Evolutionary conservation across 1,139 yeast species (phyloP).

Genomic region (Meyerozyma smithsonii): DNA sequence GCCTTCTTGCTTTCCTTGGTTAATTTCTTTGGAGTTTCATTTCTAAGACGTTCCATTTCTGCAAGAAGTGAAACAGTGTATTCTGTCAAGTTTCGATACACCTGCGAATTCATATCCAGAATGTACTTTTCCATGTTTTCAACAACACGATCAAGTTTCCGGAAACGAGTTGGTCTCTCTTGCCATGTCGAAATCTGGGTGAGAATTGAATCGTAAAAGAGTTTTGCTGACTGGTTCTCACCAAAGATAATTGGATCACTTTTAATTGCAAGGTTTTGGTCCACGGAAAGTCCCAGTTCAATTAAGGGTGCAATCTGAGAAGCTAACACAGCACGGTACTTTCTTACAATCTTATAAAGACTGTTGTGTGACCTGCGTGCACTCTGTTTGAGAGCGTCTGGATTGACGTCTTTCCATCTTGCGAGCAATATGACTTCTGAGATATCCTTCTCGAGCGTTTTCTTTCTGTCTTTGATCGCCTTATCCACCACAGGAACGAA

Average conservation of each 20-base stretch:
- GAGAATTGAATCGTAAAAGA: slow-evolving; percentile 4
- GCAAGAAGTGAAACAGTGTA: slow-evolving; percentile 51
- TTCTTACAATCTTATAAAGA: slow-evolving; percentile 78
- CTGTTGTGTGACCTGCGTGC: slow-evolving; percentile 83
- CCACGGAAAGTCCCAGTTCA: slow-evolving; percentile 50
- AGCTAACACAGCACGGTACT: slow-evolving; percentile 64
- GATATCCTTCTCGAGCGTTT: slow-evolving; percentile 68
- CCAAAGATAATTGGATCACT: too few species aligned
- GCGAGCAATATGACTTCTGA: slow-evolving; percentile 83
- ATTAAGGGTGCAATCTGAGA: slow-evolving; percentile 52
- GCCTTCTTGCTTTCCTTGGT: slow-evolving; percentile 73
- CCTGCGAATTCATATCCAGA: slow-evolving; percentile 27
- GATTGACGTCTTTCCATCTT: slow-evolving; percentile 95
- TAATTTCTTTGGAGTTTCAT: slow-evolving; percentile 70
- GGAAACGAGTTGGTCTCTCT: slow-evolving; percentile 52
- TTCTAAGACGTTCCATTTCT: slow-evolving; percentile 59
- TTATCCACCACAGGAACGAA: slow-evolving; percentile 48
- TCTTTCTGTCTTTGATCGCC: slow-evolving; percentile 41
- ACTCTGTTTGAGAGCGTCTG: slow-evolving; percentile 89
- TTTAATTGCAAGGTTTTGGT: slow-evolving; percentile 12
- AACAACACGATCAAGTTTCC: slow-evolving; percentile 45
- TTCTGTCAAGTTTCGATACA: slow-evolving; percentile 39
- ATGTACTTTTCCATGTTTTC: slow-evolving; percentile 52
- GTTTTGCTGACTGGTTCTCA: too few species aligned
- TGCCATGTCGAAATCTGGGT: slow-evolving; percentile 40